These are phyloP conservation scores for Cucurbita maxima DNA, from an alignment of 306 rosid species.

Conservation along the genomic window DNA sequence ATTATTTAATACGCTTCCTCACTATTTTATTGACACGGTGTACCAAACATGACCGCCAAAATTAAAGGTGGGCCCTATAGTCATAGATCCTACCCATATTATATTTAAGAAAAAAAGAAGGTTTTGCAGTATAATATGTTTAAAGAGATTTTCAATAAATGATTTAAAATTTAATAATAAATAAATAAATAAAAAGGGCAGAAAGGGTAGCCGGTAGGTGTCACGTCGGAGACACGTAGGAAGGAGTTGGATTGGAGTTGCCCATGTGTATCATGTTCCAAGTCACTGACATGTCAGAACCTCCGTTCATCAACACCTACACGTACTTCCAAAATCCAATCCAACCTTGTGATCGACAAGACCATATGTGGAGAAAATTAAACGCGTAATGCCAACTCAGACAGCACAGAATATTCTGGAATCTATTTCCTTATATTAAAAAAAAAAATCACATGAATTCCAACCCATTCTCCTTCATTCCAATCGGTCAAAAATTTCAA, in stretches of 20 bases:
- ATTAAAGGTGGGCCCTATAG: too few relatives aligned
- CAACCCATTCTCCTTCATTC: not conserved
- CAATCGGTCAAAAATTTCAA: not conserved
- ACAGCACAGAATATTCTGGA: not conserved
- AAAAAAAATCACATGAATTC: not conserved
- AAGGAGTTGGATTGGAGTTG: not conserved
- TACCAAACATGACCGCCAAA: too few relatives aligned
- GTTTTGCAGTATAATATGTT: too few relatives aligned
- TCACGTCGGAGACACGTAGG: not conserved
- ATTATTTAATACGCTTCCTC: too few relatives aligned
- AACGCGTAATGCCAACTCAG: not conserved
- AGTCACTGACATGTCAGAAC: not conserved
- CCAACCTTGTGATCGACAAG: not conserved
- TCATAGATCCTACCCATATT: too few relatives aligned
- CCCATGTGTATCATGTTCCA: not conserved
- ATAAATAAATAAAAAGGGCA: too few relatives aligned
- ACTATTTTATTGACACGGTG: too few relatives aligned
- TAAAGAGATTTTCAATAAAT: too few relatives aligned
- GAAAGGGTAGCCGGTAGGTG: too few relatives aligned
- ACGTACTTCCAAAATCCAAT: not conserved
- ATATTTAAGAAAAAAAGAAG: too few relatives aligned
- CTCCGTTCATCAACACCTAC: not conserved
- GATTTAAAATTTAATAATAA: too few relatives aligned
- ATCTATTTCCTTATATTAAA: not conserved
- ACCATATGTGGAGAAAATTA: not conserved